Conservation (phyloP, 139 green algal species). For the Chlorella sorokiniana region DNA sequence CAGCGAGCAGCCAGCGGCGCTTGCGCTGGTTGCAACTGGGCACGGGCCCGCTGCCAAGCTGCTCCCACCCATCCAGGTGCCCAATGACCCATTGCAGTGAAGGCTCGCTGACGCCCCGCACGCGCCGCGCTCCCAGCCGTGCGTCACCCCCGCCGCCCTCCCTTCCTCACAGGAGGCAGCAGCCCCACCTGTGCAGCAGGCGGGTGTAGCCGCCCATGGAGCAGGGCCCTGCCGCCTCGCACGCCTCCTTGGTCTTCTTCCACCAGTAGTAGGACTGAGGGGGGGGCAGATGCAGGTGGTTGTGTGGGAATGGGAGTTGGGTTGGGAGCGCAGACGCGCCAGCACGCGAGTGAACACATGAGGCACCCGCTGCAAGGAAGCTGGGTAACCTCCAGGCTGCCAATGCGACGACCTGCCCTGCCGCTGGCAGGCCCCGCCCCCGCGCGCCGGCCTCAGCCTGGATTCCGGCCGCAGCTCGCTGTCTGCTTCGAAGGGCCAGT, state of each 20-base stretch:
- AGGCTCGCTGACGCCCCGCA: too few species aligned
- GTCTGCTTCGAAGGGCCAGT: neutral
- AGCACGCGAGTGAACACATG: too few species aligned
- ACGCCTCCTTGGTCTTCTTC: constrained; percentile 43
- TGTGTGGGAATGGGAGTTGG: neutral
- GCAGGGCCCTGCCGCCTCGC: constrained; percentile 31
- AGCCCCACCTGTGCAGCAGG: constrained; percentile 51
- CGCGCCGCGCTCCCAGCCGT: too few species aligned
- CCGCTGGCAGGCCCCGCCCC: neutral
- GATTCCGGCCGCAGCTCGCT: neutral
- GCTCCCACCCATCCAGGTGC: too few species aligned
- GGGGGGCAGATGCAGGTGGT: too few species aligned
- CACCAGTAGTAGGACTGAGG: constrained; percentile 66
- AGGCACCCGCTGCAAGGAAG: neutral
- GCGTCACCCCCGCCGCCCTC: too few species aligned
- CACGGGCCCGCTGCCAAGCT: too few species aligned
- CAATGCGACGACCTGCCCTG: neutral
- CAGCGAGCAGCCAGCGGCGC: too few species aligned
- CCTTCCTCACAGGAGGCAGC: neutral
- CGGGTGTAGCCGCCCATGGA: constrained; percentile 82
- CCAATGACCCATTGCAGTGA: too few species aligned
- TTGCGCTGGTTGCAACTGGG: too few species aligned
- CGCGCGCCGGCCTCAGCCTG: neutral
- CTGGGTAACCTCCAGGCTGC: neutral
- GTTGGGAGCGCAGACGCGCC: too few species aligned